Percentiles rank a stretch among this genome's conserved stretches.
phyloP scores from a whole-genome alignment of 108 stramenopile species.

The Parietichytrium sp. region DNA sequence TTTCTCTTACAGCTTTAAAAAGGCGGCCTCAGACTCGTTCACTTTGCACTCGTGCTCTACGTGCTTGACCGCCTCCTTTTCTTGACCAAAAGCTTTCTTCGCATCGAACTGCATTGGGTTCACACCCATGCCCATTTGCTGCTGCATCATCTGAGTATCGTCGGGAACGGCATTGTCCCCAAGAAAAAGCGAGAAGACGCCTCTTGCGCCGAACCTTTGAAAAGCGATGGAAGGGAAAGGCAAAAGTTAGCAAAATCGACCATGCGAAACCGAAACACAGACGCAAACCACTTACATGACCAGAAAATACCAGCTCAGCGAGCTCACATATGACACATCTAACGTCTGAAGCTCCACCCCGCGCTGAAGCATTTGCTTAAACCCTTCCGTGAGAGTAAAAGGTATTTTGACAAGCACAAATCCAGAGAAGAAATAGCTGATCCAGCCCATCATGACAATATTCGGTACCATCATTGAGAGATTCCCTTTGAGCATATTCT shows the following conservation, averaged over 20 bases:
- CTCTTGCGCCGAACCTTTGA: constrained; percentile 89
- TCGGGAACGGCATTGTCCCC: constrained; percentile 72
- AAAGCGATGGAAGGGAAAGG: no score
- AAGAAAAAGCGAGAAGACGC: constrained; percentile 81
- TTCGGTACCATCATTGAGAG: constrained; percentile 95
- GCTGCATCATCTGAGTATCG: constrained; percentile 52
- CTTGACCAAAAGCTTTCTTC: constrained; percentile 59
- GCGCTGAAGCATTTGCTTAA: constrained; percentile 95
- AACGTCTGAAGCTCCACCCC: constrained; percentile 82
- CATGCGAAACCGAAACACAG: no score
- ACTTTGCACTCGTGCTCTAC: constrained; percentile 61
- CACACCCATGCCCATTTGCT: constrained; percentile 53
- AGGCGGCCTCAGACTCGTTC: constrained; percentile 47
- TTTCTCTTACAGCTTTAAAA: neutral
- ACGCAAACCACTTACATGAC: no score
- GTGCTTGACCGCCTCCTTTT: constrained; percentile 82
- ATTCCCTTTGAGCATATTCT: constrained; percentile 80
- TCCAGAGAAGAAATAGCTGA: constrained; percentile 87
- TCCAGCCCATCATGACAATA: constrained; percentile 98
- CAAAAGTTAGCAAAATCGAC: no score
- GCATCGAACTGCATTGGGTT: constrained; percentile 69
- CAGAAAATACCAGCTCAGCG: constrained; percentile 91
- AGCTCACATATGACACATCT: constrained; percentile 86
- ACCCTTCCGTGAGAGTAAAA: constrained; percentile 85
- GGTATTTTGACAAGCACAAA: constrained; percentile 92